Percentiles rank a stretch among this genome's conserved stretches.
phyloP scores from a whole-genome alignment of 169 alveolate species.

The Eimeria acervulina region DNA sequence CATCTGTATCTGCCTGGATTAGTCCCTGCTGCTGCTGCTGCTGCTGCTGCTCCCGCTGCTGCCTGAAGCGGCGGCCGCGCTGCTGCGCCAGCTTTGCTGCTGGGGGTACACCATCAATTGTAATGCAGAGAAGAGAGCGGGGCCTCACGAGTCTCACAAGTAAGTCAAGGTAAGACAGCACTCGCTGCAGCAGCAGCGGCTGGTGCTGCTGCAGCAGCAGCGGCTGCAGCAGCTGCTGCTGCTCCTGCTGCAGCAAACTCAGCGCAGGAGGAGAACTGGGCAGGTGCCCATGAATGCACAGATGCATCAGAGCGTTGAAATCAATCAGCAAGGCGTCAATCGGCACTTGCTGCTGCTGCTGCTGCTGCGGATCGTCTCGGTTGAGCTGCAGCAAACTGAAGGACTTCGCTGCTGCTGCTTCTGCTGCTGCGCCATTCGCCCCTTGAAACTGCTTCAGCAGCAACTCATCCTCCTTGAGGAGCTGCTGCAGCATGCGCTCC shows the following conservation, averaged over 20 bases:
- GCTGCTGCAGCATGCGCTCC: slow-evolving; percentile 34
- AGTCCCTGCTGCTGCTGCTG: slow-evolving; percentile 90
- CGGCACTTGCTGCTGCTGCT: slow-evolving; percentile 15
- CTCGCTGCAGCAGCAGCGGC: slow-evolving; percentile 66
- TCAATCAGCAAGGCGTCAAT: slow-evolving; percentile 73
- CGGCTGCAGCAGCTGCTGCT: slow-evolving; percentile 49
- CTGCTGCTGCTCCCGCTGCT: slow-evolving; percentile 98
- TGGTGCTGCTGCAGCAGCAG: slow-evolving; percentile 3
- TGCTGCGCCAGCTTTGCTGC: slow-evolving; percentile 99
- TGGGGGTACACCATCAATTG: slow-evolving; percentile 99
- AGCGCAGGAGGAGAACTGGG: background rate
- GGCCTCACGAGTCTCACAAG: slow-evolving; percentile 97
- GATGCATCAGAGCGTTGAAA: slow-evolving; percentile 78
- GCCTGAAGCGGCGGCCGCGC: slow-evolving; percentile 94
- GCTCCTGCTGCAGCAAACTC: slow-evolving; percentile 62
- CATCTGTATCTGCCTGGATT: background rate
- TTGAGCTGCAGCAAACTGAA: background rate
- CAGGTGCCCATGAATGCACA: slow-evolving; percentile 78
- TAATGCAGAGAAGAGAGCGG: slow-evolving; percentile 95
- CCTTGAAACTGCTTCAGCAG: slow-evolving; percentile 30
- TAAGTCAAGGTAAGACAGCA: slow-evolving; percentile 58
- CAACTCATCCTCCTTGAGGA: slow-evolving; percentile 24
- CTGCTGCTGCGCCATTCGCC: background rate
- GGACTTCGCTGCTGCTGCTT: background rate
- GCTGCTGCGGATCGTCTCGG: background rate